Evolutionary conservation across 176 grass and related monocot genomes (phyloP).

Genomic region (bread wheat (Triticum aestivum)): IWGSC_CS_RefSeq_v2.1 NC_057801.1:508063260-508063759

Average conservation of each 20-base stretch:
- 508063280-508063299: neutral
- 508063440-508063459: conserved; percentile 39
- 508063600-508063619: conserved; percentile 32
- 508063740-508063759: conserved; percentile 68
- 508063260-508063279: neutral
- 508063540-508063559: conserved; percentile 13
- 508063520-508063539: conserved; percentile 12
- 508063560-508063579: conserved; percentile 1
- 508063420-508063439: neutral
- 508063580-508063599: neutral
- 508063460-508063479: conserved; percentile 42
- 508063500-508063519: conserved; percentile 32
- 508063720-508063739: conserved; percentile 55
- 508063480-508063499: conserved; percentile 33
- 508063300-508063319: neutral
- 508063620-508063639: neutral
- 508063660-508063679: conserved; percentile 53
- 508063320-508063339: neutral
- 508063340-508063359: neutral
- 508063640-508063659: conserved; percentile 61
- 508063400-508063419: neutral
- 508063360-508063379: conserved; percentile 15
- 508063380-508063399: neutral
- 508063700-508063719: conserved; percentile 43
- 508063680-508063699: conserved; percentile 13